Conservation (phyloP, 495 filamentous ascomycete genomes). For the Hyaloscypha variabilis region DNA sequence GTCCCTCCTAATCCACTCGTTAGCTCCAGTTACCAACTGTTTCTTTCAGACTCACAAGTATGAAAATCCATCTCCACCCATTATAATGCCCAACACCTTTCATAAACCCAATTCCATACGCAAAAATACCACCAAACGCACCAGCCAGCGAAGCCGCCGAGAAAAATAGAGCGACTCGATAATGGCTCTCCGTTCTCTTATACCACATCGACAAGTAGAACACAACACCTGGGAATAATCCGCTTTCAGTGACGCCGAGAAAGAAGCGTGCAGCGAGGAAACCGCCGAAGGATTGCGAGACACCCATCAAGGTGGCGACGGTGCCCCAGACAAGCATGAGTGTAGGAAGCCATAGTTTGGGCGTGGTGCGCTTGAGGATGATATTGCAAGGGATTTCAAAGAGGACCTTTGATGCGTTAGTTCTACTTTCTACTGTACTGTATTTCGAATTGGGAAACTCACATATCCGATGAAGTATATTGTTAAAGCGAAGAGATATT, state of each 20-base stretch:
- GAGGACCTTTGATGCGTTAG: constrained; percentile 1
- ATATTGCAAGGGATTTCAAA: constrained; percentile 70
- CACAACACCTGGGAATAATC: constrained; percentile 56
- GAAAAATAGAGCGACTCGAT: constrained; percentile 60
- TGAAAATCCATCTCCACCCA: constrained; percentile 65
- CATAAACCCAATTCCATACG: constrained; percentile 68
- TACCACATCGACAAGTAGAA: constrained; percentile 67
- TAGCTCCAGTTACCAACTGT: constrained; percentile 31
- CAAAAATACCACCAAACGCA: constrained; percentile 61
- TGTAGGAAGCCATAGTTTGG: constrained; percentile 42
- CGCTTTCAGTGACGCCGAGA: constrained; percentile 62
- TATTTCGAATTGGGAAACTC: constrained; percentile 41
- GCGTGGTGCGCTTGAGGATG: constrained; percentile 70
- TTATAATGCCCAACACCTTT: constrained; percentile 41
- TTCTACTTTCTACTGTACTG: background rate
- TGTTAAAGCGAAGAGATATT: constrained; percentile 62
- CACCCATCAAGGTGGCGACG: constrained; percentile 65
- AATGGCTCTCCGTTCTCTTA: constrained; percentile 59
- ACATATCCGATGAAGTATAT: constrained; percentile 81
- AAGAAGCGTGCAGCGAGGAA: constrained; percentile 69
- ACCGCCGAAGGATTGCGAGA: constrained; percentile 65
- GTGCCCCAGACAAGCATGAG: constrained; percentile 57
- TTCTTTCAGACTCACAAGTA: constrained; percentile 40
- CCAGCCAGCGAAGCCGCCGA: constrained; percentile 57
- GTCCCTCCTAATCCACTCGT: constrained; percentile 11